Base-by-base conservation (phyloP, 2,329 filamentous ascomycete species). In the Aphanocladium album region DNA sequence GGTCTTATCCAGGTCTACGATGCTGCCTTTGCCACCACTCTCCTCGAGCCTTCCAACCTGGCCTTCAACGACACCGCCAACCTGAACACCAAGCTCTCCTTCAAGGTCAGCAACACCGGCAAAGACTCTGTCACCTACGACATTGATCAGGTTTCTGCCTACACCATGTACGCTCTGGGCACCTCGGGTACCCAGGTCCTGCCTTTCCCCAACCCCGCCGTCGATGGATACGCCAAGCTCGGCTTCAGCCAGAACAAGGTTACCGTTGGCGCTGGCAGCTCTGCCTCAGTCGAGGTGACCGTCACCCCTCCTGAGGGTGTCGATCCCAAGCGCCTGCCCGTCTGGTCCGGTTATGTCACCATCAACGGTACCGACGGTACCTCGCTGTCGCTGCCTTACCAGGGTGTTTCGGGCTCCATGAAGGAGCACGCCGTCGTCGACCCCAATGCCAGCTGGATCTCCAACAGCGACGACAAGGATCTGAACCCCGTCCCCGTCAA, bases 21-120 rank as follows among this genome's bases (percentile, higher is more conserved):
- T 60, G 83, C 84, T 3, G 82, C 84, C 6, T 78, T 81, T 64
- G 74, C 80, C 17, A 82, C 77, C 2, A 79, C 80, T 2, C 67
- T 83, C 14, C 73, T 88, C 21, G 80, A 79, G 65, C 79, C 77
- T 11, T 81, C 81, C n/a, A 83, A 80, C 69, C 71, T 89, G 16
- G 79, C 82, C 3, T 87, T 88, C 73, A 88, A 88, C 68, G 85
- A 89, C 69, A 85, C 84, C 0, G 81, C 83, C 64, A 69, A 87
- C 74, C 80, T 85, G 63, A 69, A 70, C 50, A 70, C 74, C 12
- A 74, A 73, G 2, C 73, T 79, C 47, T 78, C 79, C 64, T 85
- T 88, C 67, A 79, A 75, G 43, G 76, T 89, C 64, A 77, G 71
- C 66, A 89, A 88, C 74, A 74, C 75, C 5, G 82, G 80, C 50